phyloP scores from a whole-genome alignment of 352 stramenopile genomes.

The Pythium aquatile region DNA sequence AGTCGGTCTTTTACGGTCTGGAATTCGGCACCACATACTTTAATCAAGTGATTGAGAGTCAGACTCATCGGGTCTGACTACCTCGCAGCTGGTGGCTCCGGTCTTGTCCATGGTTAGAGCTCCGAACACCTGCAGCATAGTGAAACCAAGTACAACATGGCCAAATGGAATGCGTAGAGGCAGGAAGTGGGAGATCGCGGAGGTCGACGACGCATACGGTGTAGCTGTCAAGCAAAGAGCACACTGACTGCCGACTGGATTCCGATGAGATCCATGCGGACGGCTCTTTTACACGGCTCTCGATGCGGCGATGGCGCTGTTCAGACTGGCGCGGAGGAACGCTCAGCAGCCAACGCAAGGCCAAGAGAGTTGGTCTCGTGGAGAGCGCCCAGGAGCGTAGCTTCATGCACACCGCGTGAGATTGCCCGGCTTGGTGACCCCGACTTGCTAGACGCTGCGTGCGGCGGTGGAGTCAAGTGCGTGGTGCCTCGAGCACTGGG shows the following conservation, averaged over 20 bases:
- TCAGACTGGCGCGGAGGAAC: not conserved
- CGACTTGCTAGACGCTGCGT: too few relatives aligned
- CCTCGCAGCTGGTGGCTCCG: slow-evolving; percentile 12
- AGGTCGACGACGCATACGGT: not conserved
- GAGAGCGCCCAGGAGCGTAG: not conserved
- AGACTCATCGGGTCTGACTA: not conserved
- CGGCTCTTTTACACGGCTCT: not conserved
- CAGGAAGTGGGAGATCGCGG: not conserved
- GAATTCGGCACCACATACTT: slow-evolving; percentile 4
- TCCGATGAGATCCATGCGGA: not conserved
- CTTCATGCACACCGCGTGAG: not conserved
- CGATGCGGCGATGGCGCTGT: not conserved
- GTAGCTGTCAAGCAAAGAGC: not conserved
- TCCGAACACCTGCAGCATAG: slow-evolving; percentile 12
- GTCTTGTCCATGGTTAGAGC: not conserved
- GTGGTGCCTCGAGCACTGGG: too few relatives aligned
- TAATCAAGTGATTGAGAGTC: slow-evolving; percentile 18
- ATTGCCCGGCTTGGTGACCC: not conserved
- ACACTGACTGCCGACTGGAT: not conserved
- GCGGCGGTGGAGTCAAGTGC: too few relatives aligned
- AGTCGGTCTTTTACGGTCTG: slow-evolving; percentile 7
- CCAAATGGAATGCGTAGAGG: slow-evolving; percentile 9
- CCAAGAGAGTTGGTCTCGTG: not conserved
- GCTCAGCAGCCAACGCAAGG: not conserved
- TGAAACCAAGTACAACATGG: slow-evolving; percentile 15